Evolutionary conservation across 495 filamentous ascomycete species (phyloP).

Genomic region (Cudoniella acicularis): DNA sequence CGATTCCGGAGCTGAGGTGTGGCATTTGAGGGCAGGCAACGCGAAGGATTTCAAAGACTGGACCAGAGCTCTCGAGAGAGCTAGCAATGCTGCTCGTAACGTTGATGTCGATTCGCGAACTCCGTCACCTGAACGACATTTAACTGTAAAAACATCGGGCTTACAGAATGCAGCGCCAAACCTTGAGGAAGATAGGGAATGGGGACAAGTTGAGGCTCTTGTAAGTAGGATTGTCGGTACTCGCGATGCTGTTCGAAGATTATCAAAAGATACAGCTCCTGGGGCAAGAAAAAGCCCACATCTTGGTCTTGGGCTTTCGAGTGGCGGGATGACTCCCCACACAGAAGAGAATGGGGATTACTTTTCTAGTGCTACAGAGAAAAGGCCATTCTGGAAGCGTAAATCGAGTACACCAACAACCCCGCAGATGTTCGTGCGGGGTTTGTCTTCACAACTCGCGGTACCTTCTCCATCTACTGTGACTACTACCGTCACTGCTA

Average conservation of each 20-base stretch:
- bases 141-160: constrained; percentile 10
- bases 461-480: constrained; percentile 48
- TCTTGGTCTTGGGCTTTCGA: constrained; percentile 13
- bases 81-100: constrained; percentile 54
- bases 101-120: constrained; percentile 7
- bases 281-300: constrained; percentile 7
- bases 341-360: constrained; percentile 42
- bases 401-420: constrained; percentile 54
- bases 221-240: constrained; percentile 82
- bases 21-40: constrained; percentile 86
- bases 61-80: constrained; percentile 79
- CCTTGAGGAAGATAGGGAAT: constrained; percentile 69
- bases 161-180: constrained; percentile 1
- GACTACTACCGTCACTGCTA: constrained; percentile 31
- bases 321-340: constrained; percentile 2
- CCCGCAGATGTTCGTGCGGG: constrained; percentile 41
- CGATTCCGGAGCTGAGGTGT: constrained; percentile 93
- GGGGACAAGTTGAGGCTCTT: constrained; percentile 77
- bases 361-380: constrained; percentile 40
- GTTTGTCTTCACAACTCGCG: constrained; percentile 52
- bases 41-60: constrained; percentile 81
- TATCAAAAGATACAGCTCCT: constrained; percentile 78
- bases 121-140: constrained; percentile 10
- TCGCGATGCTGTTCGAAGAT: constrained; percentile 76
- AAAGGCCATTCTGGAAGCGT: constrained; percentile 83